phyloP scores from a whole-genome alignment of 2,329 filamentous ascomycete genomes.

The Coleophoma cylindrospora region DNA sequence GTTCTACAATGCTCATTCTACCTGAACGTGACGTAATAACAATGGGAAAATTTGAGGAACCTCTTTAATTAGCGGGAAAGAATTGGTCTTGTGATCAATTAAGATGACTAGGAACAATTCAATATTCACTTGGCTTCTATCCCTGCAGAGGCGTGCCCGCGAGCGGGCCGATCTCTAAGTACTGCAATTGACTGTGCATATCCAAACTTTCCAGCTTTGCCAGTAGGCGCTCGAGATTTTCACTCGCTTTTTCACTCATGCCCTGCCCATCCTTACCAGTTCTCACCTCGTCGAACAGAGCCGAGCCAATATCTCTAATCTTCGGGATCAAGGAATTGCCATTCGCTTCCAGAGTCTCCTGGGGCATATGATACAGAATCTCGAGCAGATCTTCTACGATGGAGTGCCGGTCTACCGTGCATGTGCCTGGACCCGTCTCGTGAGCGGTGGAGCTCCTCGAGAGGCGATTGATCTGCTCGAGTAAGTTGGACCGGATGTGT shows the following conservation, averaged over 20 bases:
- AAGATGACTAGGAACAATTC: not conserved
- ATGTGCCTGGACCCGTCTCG: not conserved
- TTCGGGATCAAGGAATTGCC: constrained; percentile 20
- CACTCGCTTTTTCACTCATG: constrained; percentile 1
- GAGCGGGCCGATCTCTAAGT: not conserved
- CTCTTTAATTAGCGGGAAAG: no score
- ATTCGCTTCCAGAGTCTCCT: constrained; percentile 26
- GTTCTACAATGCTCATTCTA: no score
- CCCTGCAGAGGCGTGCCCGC: not conserved
- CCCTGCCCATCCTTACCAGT: not conserved
- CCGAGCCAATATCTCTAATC: constrained; percentile 30
- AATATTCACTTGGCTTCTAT: not conserved
- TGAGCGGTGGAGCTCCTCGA: not conserved
- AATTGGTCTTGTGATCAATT: not conserved
- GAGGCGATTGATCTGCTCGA: constrained; percentile 24
- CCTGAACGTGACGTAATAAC: no score
- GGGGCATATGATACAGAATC: constrained; percentile 29
- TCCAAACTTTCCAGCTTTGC: constrained; percentile 7
- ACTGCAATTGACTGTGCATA: constrained; percentile 12
- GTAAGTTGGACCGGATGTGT: constrained; percentile 30
- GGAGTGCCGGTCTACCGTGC: constrained; percentile 21
- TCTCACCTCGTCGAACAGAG: constrained; percentile 20
- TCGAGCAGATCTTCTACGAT: constrained; percentile 31
- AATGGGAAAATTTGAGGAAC: no score
- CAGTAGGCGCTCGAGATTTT: constrained; percentile 4